A percentile compares a stretch with the other conserved stretches of the same genome.
Evolutionary conservation across 345 rosid species (phyloP).

Genomic region (Acer negundo): DNA sequence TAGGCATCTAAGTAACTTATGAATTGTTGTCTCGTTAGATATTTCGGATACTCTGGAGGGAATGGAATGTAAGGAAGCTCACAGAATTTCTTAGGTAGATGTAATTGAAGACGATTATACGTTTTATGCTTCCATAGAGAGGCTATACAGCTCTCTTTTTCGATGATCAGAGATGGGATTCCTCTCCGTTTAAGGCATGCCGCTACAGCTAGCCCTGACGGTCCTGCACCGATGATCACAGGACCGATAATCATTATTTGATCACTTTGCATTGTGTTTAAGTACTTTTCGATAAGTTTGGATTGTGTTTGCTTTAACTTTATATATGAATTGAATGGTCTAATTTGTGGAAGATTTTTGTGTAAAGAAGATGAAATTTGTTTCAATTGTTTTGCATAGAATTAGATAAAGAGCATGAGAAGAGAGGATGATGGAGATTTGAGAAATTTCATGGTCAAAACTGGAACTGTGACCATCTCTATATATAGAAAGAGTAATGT

Average conservation of each 20-base stretch:
- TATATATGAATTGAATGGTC: not conserved
- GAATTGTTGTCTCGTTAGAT: constrained; percentile 54
- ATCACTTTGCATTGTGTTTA: constrained; percentile 1
- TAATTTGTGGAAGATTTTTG: not conserved
- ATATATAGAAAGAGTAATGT: too few species aligned
- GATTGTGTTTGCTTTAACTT: constrained; percentile 3
- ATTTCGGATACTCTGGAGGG: constrained; percentile 47
- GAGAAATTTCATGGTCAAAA: constrained; percentile 7
- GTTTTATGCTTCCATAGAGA: constrained; percentile 55
- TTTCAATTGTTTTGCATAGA: not conserved
- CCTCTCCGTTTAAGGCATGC: constrained; percentile 50
- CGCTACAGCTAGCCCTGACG: constrained; percentile 52
- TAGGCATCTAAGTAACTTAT: constrained; percentile 48
- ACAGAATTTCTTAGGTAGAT: constrained; percentile 52
- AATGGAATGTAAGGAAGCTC: constrained; percentile 52
- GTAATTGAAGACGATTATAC: constrained; percentile 52
- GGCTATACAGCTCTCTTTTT: constrained; percentile 50
- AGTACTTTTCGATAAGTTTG: too few species aligned
- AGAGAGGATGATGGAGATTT: not conserved
- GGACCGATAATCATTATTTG: constrained; percentile 33
- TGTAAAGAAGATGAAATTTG: not conserved
- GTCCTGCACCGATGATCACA: constrained; percentile 56
- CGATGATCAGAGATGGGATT: constrained; percentile 49
- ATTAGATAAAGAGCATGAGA: not conserved
- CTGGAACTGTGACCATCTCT: not conserved